Conservation (phyloP, 257 asterid species). For the Solanum pinnatisectum region DNA sequence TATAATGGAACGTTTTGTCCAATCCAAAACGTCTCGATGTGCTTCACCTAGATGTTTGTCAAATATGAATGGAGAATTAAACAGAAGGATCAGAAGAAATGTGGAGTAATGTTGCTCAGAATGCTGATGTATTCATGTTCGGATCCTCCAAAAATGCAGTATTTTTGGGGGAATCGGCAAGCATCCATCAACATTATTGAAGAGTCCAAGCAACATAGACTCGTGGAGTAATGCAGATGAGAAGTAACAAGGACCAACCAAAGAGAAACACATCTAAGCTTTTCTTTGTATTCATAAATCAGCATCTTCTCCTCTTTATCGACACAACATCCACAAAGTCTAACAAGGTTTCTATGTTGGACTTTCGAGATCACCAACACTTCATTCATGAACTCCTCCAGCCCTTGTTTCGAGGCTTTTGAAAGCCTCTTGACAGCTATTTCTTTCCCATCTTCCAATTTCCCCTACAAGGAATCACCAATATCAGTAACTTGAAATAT, state of each 20-base stretch:
- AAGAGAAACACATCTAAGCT: slow-evolving; percentile 52
- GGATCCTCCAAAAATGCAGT: background rate
- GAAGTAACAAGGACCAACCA: background rate
- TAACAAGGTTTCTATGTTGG: slow-evolving; percentile 59
- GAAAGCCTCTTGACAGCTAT: slow-evolving; percentile 63
- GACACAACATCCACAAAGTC: slow-evolving; percentile 40
- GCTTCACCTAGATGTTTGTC: slow-evolving; percentile 7
- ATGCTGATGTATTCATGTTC: background rate
- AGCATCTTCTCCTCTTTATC: slow-evolving; percentile 52
- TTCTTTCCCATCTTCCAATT: slow-evolving; percentile 36
- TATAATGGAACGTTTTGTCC: slow-evolving; percentile 19
- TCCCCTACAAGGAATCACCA: slow-evolving; percentile 23
- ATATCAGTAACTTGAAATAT: background rate
- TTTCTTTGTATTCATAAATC: slow-evolving; percentile 34
- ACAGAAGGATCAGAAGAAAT: background rate
- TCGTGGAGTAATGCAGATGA: too few species aligned
- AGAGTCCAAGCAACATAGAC: background rate
- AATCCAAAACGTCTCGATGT: slow-evolving; percentile 4
- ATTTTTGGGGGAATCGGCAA: background rate
- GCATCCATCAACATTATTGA: background rate
- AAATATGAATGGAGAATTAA: background rate
- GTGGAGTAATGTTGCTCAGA: background rate
- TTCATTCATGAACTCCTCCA: slow-evolving; percentile 52
- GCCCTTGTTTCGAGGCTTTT: slow-evolving; percentile 43
- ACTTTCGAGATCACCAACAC: slow-evolving; percentile 48